These are phyloP conservation scores for Lachancea kluyveri DNA, from an alignment of 805 yeast species.

Conservation along the genomic window DNA sequence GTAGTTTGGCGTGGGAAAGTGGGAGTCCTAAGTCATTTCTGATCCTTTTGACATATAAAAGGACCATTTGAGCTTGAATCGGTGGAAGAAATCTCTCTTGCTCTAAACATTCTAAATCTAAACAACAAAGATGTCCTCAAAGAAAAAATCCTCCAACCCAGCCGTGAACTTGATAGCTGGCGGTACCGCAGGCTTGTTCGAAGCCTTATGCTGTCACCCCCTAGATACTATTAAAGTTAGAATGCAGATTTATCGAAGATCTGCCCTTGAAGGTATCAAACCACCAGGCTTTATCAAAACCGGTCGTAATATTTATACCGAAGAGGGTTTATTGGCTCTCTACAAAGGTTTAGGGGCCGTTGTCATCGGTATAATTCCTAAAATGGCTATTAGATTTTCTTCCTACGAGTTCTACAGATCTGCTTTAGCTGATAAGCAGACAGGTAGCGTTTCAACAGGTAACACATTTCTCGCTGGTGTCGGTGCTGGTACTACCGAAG, in stretches of 20 bases:
- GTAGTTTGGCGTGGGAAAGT: too few relatives aligned
- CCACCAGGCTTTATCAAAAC: conserved; percentile 85
- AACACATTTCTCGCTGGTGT: conserved; percentile 88
- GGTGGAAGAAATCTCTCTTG: too few relatives aligned
- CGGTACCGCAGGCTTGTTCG: conserved; percentile 95
- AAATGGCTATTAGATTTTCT: conserved; percentile 95
- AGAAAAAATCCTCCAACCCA: conserved; percentile 35
- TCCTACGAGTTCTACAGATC: conserved; percentile 86
- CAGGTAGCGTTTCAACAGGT: conserved; percentile 63
- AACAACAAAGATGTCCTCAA: conserved; percentile 17
- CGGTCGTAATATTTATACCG: conserved; percentile 67
- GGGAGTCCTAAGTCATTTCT: too few relatives aligned
- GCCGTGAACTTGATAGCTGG: conserved; percentile 79
- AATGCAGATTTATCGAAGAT: conserved; percentile 82
- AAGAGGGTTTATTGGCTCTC: conserved; percentile 79
- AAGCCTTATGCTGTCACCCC: conserved; percentile 98
- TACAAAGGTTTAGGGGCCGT: conserved; percentile 98
- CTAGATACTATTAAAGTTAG: conserved; percentile 95
- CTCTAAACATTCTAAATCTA: too few relatives aligned
- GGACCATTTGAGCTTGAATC: too few relatives aligned
- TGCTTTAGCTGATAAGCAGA: conserved; percentile 49
- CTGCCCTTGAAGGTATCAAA: conserved; percentile 47
- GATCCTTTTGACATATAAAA: too few relatives aligned
- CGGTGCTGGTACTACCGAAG: conserved; percentile 96
- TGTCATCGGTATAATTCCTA: conserved; percentile 94